A percentile compares a stretch with the other conserved stretches of the same genome.
Evolutionary conservation across 768 basidiomycete genomes (phyloP).

Genomic region (Hericium alpestre): DNA sequence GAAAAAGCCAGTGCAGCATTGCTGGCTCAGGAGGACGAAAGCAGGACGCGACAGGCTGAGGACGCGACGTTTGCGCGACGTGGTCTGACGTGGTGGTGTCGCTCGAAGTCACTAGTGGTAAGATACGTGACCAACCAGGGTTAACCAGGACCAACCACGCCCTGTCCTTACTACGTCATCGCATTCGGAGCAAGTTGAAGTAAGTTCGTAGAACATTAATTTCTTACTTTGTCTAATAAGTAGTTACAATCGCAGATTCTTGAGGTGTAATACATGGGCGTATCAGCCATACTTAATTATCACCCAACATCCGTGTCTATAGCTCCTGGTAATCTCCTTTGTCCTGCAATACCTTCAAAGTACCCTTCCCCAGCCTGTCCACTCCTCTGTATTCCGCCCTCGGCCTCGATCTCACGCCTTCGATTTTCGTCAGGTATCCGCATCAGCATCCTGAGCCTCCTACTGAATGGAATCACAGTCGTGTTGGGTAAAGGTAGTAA

Average conservation of each 20-base stretch:
- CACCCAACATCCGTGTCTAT: slow-evolving; percentile 1
- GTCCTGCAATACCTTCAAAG: not conserved
- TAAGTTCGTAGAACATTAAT: too few species aligned
- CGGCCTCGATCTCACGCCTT: slow-evolving; percentile 20
- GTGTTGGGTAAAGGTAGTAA: slow-evolving; percentile 53
- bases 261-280: too few species aligned
- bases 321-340: not conserved
- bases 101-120: slow-evolving; percentile 9
- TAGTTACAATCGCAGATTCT: too few species aligned
- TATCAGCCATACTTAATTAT: too few species aligned
- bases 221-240: too few species aligned
- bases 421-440: slow-evolving; percentile 33
- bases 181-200: slow-evolving; percentile 5
- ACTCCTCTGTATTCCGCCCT: not conserved
- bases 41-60: too few species aligned
- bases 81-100: too few species aligned
- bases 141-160: slow-evolving; percentile 9
- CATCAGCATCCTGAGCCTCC: slow-evolving; percentile 33
- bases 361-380: not conserved
- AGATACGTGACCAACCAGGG: too few species aligned
- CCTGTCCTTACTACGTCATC: slow-evolving; percentile 14
- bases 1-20: slow-evolving; percentile 52
- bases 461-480: slow-evolving; percentile 34
- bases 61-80: too few species aligned
- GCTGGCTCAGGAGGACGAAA: not conserved